Percentiles rank a stretch among this genome's conserved stretches.
Conservation (phyloP, 2,329 filamentous ascomycete genomes). For the Talaromyces sp. region DNA sequence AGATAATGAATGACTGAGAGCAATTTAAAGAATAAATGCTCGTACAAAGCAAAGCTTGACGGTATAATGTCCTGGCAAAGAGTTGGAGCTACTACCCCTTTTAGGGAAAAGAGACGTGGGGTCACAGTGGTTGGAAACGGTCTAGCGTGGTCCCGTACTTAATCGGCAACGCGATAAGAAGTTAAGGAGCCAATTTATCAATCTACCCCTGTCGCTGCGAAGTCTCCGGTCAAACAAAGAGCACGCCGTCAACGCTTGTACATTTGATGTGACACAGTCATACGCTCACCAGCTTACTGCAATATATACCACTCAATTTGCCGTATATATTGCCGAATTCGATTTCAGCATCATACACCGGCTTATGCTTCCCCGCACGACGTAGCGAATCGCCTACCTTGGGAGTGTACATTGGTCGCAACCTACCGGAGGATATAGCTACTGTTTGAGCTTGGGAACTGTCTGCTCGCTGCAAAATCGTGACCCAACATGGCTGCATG, state of each 20-base stretch:
- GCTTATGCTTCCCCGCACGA: constrained; percentile 3
- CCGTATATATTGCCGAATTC: background rate
- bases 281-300: background rate
- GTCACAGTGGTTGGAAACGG: background rate
- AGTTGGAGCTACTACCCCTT: constrained; percentile 3
- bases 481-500: constrained; percentile 1
- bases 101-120: constrained; percentile 12
- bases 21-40: no score
- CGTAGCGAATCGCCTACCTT: background rate
- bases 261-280: background rate
- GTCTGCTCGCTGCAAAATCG: background rate
- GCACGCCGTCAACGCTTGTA: background rate
- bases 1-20: no score
- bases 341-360: background rate
- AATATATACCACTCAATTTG: background rate
- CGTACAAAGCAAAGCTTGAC: background rate
- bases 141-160: background rate
- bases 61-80: background rate
- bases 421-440: background rate
- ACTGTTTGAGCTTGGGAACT: background rate
- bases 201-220: background rate
- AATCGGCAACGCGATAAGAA: background rate
- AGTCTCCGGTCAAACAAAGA: background rate
- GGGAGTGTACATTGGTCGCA: background rate
- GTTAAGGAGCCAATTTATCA: constrained; percentile 4